Evolutionary conservation across 257 asterid species (phyloP).

Genomic region (Nicotiana sylvestris): DNA sequence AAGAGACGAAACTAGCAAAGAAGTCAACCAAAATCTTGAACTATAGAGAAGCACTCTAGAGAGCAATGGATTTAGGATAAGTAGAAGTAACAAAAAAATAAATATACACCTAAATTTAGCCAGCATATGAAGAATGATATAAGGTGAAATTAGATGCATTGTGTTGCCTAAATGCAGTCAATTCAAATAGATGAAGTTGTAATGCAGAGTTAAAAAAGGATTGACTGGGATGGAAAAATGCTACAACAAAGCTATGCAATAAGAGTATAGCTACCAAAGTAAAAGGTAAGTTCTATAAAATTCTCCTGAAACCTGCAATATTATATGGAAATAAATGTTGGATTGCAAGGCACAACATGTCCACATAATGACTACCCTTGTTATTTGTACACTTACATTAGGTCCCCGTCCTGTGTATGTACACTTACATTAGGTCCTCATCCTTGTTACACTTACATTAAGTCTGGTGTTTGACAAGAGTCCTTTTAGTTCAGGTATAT

Average conservation of each 20-base stretch:
- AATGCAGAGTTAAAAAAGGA: background rate
- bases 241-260: background rate
- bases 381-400: no score
- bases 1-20: background rate
- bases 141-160: background rate
- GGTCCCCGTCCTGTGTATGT: background rate
- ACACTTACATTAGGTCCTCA: background rate
- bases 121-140: background rate
- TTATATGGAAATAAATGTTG: background rate
- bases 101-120: background rate
- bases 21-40: background rate
- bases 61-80: background rate
- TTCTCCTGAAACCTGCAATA: background rate
- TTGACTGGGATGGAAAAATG: background rate
- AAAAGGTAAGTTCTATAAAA: background rate
- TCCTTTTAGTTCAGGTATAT: background rate
- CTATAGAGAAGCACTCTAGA: background rate
- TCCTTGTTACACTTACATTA: background rate
- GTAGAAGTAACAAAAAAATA: background rate
- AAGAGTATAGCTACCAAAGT: background rate
- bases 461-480: background rate
- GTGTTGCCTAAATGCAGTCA: background rate
- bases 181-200: background rate
- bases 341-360: background rate
- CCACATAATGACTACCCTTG: background rate